phyloP scores from a whole-genome alignment of 164 flowering plant genomes.

The Malania oleifera region DNA sequence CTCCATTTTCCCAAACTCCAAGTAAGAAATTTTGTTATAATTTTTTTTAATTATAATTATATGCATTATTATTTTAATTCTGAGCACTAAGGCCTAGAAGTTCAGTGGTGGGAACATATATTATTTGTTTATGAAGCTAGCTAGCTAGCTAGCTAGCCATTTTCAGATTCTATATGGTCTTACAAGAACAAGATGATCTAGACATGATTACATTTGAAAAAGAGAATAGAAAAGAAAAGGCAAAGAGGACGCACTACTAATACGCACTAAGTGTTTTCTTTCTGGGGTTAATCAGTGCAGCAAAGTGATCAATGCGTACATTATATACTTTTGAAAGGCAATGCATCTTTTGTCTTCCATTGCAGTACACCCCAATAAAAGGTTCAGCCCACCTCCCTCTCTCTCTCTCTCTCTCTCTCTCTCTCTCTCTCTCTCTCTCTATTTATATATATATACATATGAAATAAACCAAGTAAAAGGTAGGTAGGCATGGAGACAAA shows the following conservation, averaged over 20 bases:
- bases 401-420: background rate
- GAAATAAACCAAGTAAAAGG: background rate
- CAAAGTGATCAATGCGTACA: constrained; percentile 14
- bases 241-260: too few relatives aligned
- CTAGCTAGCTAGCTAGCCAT: constrained; percentile 10
- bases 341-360: constrained; percentile 15
- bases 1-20: too few relatives aligned
- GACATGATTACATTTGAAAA: constrained; percentile 14
- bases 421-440: background rate
- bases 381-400: background rate
- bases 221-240: constrained; percentile 9
- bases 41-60: too few relatives aligned
- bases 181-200: constrained; percentile 16
- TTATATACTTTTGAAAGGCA: constrained; percentile 18
- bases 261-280: constrained; percentile 19
- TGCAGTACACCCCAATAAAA: constrained; percentile 1
- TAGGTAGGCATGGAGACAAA: constrained; percentile 20
- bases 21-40: too few relatives aligned
- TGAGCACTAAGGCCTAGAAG: too few relatives aligned
- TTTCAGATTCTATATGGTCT: background rate
- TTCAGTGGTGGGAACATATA: background rate
- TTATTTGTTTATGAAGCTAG: too few relatives aligned
- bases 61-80: too few relatives aligned
- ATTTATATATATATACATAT: background rate
- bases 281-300: constrained; percentile 14